These are phyloP conservation scores for Phialemonium atrogriseum DNA, from an alignment of 2,329 filamentous ascomycete genomes.

Conservation along the genomic window DNA sequence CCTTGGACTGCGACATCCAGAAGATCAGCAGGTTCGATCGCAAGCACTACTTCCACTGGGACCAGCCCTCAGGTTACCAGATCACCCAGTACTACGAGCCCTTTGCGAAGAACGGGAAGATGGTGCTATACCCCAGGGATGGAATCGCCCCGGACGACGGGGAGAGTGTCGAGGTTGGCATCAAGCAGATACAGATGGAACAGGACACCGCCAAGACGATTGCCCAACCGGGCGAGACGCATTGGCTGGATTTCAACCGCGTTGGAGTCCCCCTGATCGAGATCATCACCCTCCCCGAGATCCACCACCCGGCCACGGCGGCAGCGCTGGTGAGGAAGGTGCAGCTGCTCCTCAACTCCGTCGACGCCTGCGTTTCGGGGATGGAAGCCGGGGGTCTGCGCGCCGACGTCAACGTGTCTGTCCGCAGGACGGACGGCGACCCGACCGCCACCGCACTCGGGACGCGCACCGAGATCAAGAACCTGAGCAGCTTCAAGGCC, in stretches of 20 bases:
- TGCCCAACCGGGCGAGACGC: constrained; percentile 61
- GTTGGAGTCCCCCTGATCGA: constrained; percentile 88
- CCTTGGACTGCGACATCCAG: constrained; percentile 73
- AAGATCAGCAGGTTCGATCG: constrained; percentile 77
- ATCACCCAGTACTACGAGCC: constrained; percentile 91
- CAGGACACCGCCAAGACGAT: constrained; percentile 96
- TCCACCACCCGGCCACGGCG: constrained; percentile 80
- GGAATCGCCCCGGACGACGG: constrained; percentile 71
- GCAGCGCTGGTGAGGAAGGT: constrained; percentile 85
- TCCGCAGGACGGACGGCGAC: constrained; percentile 49
- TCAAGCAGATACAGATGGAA: constrained; percentile 94
- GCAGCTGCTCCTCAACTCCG: constrained; percentile 68
- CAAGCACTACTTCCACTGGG: constrained; percentile 99
- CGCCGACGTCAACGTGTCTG: constrained; percentile 92
- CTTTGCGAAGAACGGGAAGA: constrained; percentile 59
- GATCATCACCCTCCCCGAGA: constrained; percentile 85
- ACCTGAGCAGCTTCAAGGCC: constrained; percentile 87
- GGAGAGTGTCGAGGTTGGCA: constrained; percentile 62
- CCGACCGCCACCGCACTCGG: constrained; percentile 45
- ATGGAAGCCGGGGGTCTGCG: constrained; percentile 90
- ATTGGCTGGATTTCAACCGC: constrained; percentile 89
- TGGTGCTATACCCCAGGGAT: constrained; percentile 67
- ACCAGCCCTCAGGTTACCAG: constrained; percentile 93
- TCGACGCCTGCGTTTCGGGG: constrained; percentile 78
- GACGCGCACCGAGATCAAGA: constrained; percentile 94